These are phyloP conservation scores for Cladosporium austrohemisphaericum DNA, from an alignment of 2,329 filamentous ascomycete genomes.

Conservation along the genomic window DNA sequence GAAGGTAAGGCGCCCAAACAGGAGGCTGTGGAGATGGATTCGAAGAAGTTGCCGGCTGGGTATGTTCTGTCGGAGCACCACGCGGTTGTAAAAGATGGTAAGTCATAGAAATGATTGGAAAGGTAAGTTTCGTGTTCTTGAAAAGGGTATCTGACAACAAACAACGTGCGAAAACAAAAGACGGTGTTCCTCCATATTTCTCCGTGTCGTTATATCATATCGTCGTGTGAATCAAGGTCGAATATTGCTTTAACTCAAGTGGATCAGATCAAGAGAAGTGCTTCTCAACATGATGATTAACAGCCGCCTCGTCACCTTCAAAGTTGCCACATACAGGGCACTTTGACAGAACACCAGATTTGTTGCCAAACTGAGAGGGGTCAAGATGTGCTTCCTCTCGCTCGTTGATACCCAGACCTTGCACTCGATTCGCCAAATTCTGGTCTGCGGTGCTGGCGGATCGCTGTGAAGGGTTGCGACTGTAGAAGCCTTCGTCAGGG, in stretches of 20 bases:
- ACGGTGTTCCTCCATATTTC: neutral
- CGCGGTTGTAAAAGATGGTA: no score
- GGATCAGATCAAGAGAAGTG: conserved; percentile 27
- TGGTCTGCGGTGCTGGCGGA: conserved; percentile 4
- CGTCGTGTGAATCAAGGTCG: neutral
- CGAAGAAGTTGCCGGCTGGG: no score
- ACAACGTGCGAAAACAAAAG: neutral
- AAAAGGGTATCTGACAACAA: neutral
- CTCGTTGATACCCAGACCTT: conserved; percentile 11
- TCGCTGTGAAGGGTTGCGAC: conserved; percentile 8
- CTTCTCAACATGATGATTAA: conserved; percentile 32
- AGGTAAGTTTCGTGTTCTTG: no score
- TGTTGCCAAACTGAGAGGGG: conserved; percentile 5
- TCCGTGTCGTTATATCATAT: neutral
- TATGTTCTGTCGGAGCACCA: no score
- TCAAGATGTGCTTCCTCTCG: conserved; percentile 18
- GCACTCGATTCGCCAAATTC: conserved; percentile 1
- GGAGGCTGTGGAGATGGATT: no score
- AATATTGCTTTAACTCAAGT: no score
- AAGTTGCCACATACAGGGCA: conserved; percentile 33
- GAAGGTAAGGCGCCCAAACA: neutral
- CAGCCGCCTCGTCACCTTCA: conserved; percentile 33
- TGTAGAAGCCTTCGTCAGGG: conserved; percentile 13
- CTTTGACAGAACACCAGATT: conserved; percentile 15
- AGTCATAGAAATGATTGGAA: no score